phyloP scores from a whole-genome alignment of 345 rosid species.

The Noccaea caerulescens region DNA sequence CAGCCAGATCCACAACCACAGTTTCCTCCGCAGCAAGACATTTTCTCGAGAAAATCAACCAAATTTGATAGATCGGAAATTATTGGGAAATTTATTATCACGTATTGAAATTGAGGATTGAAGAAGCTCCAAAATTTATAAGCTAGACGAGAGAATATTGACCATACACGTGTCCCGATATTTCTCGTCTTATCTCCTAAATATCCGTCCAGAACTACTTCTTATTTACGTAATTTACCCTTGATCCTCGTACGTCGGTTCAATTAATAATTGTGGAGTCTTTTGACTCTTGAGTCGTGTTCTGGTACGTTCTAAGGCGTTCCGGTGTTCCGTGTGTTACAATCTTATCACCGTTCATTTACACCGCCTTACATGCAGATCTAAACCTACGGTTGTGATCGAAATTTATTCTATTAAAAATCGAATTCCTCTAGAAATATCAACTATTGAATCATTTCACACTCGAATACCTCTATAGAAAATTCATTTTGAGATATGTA shows the following conservation, averaged over 20 bases:
- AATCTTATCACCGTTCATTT: conserved; percentile 25
- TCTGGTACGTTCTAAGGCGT: conserved; percentile 33
- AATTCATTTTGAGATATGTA: background rate
- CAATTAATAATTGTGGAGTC: conserved; percentile 16
- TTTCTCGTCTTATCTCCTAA: conserved; percentile 38
- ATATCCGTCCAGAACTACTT: background rate
- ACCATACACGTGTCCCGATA: conserved; percentile 65
- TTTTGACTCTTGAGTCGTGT: conserved; percentile 14
- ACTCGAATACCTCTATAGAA: too few relatives aligned
- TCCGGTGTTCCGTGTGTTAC: conserved; percentile 23
- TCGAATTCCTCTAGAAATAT: too few relatives aligned
- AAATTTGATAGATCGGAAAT: background rate
- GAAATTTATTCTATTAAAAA: background rate
- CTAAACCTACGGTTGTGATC: conserved; percentile 27
- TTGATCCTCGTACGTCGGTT: conserved; percentile 39
- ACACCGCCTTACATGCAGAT: conserved; percentile 17
- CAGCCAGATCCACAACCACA: conserved; percentile 69
- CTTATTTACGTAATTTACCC: conserved; percentile 16
- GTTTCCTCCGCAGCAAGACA: conserved; percentile 78
- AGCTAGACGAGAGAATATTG: conserved; percentile 9
- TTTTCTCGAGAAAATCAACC: conserved; percentile 38
- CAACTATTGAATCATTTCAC: too few relatives aligned
- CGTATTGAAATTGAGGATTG: background rate
- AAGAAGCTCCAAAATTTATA: conserved; percentile 45
- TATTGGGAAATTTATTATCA: background rate